These are phyloP conservation scores for Pisolithus orientalis DNA, from an alignment of 768 basidiomycete species.

Conservation along the genomic window DNA sequence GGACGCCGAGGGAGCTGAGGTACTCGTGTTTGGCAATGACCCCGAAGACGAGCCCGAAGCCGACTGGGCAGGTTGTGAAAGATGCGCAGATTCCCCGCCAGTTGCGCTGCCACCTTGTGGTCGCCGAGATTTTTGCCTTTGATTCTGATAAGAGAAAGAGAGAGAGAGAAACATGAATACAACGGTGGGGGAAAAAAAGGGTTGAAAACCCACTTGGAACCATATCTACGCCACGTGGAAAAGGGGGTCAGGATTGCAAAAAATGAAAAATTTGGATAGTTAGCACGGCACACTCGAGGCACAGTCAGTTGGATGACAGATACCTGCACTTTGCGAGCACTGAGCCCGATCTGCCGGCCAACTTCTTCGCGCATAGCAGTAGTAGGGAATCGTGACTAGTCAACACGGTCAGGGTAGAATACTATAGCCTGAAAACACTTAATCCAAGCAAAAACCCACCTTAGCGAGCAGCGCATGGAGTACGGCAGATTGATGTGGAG, in stretches of 20 bases:
- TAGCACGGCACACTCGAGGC: constrained; percentile 5
- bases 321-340: constrained; percentile 87
- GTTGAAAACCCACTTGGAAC: constrained; percentile 60
- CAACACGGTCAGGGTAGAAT: not conserved
- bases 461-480: constrained; percentile 81
- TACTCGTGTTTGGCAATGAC: constrained; percentile 40
- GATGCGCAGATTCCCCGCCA: constrained; percentile 39
- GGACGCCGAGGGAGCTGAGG: constrained; percentile 23
- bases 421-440: not conserved
- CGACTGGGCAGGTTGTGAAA: constrained; percentile 53
- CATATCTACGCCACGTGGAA: constrained; percentile 52
- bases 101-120: constrained; percentile 39
- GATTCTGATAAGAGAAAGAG: constrained; percentile 48
- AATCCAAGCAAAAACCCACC: constrained; percentile 35
- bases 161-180: constrained; percentile 12
- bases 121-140: constrained; percentile 80
- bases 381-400: constrained; percentile 81
- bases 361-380: constrained; percentile 86
- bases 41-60: constrained; percentile 40
- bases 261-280: constrained; percentile 1
- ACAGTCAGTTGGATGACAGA: constrained; percentile 22
- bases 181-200: constrained; percentile 5
- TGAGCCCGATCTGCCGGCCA: constrained; percentile 80
- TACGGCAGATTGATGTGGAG: constrained; percentile 85
- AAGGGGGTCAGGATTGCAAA: not conserved